Percentiles rank a stretch among this genome's conserved stretches.
Conservation (phyloP, 495 filamentous ascomycete species). For the Penicillium paxilli region DNA sequence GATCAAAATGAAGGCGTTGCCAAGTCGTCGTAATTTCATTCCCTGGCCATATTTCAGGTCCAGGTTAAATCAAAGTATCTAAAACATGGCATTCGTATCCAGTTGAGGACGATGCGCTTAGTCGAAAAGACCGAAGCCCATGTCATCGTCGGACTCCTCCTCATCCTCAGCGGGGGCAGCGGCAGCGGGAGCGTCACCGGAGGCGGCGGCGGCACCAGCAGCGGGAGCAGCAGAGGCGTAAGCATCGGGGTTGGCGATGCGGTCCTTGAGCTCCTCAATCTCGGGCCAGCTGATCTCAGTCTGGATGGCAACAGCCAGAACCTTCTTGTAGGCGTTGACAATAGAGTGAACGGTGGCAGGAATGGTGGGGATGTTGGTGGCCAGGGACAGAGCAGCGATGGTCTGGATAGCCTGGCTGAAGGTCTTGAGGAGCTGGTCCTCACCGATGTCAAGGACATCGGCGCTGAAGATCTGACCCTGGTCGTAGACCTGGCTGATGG, state of each 20-base stretch:
- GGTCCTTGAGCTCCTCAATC: slow-evolving; percentile 97
- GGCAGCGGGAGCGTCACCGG: slow-evolving; percentile 51
- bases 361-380: slow-evolving; percentile 91
- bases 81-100: slow-evolving; percentile 44
- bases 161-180: slow-evolving; percentile 54
- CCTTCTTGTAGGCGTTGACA: slow-evolving; percentile 97
- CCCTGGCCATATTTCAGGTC: slow-evolving; percentile 25
- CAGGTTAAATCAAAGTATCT: slow-evolving; percentile 35
- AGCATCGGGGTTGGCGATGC: slow-evolving; percentile 96
- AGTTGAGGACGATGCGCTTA: slow-evolving; percentile 39
- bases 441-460: slow-evolving; percentile 85
- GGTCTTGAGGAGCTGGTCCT: slow-evolving; percentile 83
- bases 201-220: slow-evolving; percentile 53
- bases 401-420: slow-evolving; percentile 81
- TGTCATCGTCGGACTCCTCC: slow-evolving; percentile 50
- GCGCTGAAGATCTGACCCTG: slow-evolving; percentile 86
- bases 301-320: slow-evolving; percentile 83
- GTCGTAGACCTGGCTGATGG: slow-evolving; percentile 93
- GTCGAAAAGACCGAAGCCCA: slow-evolving; percentile 61
- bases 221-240: slow-evolving; percentile 80
- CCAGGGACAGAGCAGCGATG: slow-evolving; percentile 88
- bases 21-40: slow-evolving; percentile 38
- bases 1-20: slow-evolving; percentile 15
- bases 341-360: slow-evolving; percentile 93
- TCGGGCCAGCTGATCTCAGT: slow-evolving; percentile 94